Conservation (phyloP, 1,284 basidiomycete species). For the Sporisorium scitamineum region DNA sequence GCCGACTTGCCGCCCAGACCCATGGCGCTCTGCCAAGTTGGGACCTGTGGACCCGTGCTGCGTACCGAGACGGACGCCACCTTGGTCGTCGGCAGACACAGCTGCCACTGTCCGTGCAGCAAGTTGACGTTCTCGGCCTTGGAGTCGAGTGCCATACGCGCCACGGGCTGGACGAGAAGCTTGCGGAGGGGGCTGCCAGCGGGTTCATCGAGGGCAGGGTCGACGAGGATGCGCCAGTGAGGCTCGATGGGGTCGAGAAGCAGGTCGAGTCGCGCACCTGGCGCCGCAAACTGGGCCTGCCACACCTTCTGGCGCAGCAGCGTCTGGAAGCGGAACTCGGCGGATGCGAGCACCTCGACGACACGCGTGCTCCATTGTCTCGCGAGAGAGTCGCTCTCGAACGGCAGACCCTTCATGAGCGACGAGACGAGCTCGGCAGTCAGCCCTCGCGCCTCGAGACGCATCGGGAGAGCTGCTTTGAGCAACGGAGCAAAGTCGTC, state of each 20-base stretch:
- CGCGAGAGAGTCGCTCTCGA: conserved; percentile 74
- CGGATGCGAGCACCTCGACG: conserved; percentile 74
- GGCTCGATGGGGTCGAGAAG: conserved; percentile 80
- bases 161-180: conserved; percentile 81
- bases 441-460: conserved; percentile 70
- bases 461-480: conserved; percentile 88
- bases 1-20: conserved; percentile 80
- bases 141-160: conserved; percentile 75
- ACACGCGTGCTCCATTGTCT: conserved; percentile 79
- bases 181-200: conserved; percentile 84
- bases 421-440: conserved; percentile 73
- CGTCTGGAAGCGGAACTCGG: conserved; percentile 56
- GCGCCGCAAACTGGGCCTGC: conserved; percentile 83
- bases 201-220: conserved; percentile 77
- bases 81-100: conserved; percentile 79
- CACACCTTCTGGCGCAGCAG: conserved; percentile 80
- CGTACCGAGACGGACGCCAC: conserved; percentile 76
- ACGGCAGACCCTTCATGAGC: conserved; percentile 70
- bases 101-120: conserved; percentile 82
- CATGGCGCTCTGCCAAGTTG: conserved; percentile 85
- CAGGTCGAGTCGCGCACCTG: conserved; percentile 80
- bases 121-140: conserved; percentile 70
- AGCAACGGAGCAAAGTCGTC: conserved; percentile 78
- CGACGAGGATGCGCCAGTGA: conserved; percentile 82
- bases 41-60: conserved; percentile 79